Conservation (phyloP, 1,284 basidiomycete genomes). For the Cerrena zonata region DNA sequence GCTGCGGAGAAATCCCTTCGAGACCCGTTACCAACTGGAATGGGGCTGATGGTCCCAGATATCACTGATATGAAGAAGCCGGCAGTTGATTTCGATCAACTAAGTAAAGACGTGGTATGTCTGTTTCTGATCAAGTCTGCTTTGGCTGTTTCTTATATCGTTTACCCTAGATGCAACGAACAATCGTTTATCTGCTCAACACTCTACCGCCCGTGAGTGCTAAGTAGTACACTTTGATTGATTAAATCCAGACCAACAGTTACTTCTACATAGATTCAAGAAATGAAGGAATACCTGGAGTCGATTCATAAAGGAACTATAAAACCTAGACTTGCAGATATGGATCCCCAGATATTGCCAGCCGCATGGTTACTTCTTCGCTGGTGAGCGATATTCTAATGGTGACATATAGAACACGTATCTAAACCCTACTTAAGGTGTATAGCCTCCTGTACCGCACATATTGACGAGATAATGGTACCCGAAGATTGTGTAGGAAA, state of each 20-base stretch:
- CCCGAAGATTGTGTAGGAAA: slow-evolving; percentile 38
- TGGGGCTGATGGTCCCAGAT: slow-evolving; percentile 47
- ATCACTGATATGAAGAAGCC: neutral
- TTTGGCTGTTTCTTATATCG: neutral
- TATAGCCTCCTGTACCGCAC: slow-evolving; percentile 60
- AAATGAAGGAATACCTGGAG: slow-evolving; percentile 52
- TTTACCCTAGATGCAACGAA: neutral
- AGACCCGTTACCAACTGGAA: slow-evolving; percentile 52
- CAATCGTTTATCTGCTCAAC: neutral
- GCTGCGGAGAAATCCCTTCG: slow-evolving; percentile 45
- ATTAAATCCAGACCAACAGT: slow-evolving; percentile 8
- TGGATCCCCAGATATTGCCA: slow-evolving; percentile 40
- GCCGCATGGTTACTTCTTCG: slow-evolving; percentile 58
- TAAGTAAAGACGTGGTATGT: slow-evolving; percentile 32
- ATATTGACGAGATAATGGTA: slow-evolving; percentile 60
- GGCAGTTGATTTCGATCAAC: slow-evolving; percentile 42
- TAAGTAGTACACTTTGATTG: slow-evolving; percentile 1
- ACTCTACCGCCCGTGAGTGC: neutral
- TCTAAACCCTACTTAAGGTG: slow-evolving; percentile 34
- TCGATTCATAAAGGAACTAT: slow-evolving; percentile 41
- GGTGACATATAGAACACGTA: neutral
- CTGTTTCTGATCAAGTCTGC: neutral
- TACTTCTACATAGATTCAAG: slow-evolving; percentile 34
- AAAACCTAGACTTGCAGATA: slow-evolving; percentile 45
- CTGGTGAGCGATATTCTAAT: slow-evolving; percentile 35